Evolutionary conservation across 2,329 filamentous ascomycete genomes (phyloP), one percentile per base, ranked within the genome.

Genomic region (Metarhizium humberi): DNA sequence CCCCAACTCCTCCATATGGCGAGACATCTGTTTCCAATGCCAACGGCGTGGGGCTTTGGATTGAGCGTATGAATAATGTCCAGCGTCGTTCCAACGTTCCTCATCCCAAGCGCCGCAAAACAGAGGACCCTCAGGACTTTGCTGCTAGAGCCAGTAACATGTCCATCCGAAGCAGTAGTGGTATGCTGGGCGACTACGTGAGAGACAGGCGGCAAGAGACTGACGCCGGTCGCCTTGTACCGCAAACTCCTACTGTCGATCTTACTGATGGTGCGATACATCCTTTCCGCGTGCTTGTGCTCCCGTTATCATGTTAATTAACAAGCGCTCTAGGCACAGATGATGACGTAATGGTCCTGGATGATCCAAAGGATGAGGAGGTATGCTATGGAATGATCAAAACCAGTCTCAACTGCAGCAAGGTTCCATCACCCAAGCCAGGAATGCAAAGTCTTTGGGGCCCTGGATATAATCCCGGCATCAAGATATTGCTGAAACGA

Each of bases 321-420:
- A 75, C 81, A 18, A 42, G 18, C 25, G 4, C 77, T 58, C 47
- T 34, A 66, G 64, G 64, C 34, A 64, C 64, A 60, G 85, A 87
- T 47, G 80, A 84, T 30, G 81, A 87, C 10, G 64, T 83, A 4
- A 70, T 79, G 20, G 73, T 84, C 40, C 69, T 84, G 14, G 77
- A 78, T 46, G 79, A 88, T 55, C 77, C 82, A 34, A 79, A 76
- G 50, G 78, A 84, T 20, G 82, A 89, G 65, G 84, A 90, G 64
- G 86, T 95, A 3, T 95, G 90, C 70, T 91, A 88, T 64, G 90
- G 90, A 46, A 87, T 87, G 71, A 71, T 95, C 20, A 84, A 90
- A 54, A 79, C 84, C 2, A 80, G 75, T 54, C 75, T 94, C 46
- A 83, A 85, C 59, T 87, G 86, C 58, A 78, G 82, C 62, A 73